phyloP scores from a whole-genome alignment of 2,329 filamentous ascomycete species.

The Colletotrichum euphorbiae region DNA sequence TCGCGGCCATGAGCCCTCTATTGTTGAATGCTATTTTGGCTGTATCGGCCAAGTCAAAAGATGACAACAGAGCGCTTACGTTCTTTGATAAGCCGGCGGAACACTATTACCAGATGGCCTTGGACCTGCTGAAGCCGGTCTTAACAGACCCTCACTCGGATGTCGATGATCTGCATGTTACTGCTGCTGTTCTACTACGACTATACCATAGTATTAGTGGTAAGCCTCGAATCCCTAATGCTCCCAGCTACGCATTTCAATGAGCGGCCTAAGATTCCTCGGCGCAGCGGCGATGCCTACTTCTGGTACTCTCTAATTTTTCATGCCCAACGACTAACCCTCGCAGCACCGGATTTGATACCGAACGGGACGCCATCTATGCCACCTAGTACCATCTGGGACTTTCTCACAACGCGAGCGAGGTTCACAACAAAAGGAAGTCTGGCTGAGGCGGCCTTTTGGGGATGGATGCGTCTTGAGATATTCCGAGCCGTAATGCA shows the following conservation, averaged over 20 bases:
- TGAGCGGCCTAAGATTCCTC: too few relatives aligned
- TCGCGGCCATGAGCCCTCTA: constrained; percentile 10
- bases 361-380: not conserved
- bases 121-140: not conserved
- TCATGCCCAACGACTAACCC: too few relatives aligned
- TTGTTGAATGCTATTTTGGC: constrained; percentile 24
- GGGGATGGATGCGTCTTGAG: constrained; percentile 9
- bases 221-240: not conserved
- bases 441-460: constrained; percentile 1
- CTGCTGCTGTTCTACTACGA: constrained; percentile 17
- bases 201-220: constrained; percentile 8
- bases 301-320: too few relatives aligned
- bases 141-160: not conserved
- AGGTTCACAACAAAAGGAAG: not conserved
- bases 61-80: not conserved
- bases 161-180: not conserved
- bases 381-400: not conserved
- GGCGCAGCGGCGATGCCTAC: too few relatives aligned
- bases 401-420: not conserved
- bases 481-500: constrained; percentile 21
- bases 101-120: not conserved
- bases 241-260: too few relatives aligned
- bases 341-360: not conserved
- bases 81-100: constrained; percentile 29
- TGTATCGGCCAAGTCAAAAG: constrained; percentile 2